Conservation (phyloP, 805 yeast genomes). For the Torulaspora delbrueckii region DNA sequence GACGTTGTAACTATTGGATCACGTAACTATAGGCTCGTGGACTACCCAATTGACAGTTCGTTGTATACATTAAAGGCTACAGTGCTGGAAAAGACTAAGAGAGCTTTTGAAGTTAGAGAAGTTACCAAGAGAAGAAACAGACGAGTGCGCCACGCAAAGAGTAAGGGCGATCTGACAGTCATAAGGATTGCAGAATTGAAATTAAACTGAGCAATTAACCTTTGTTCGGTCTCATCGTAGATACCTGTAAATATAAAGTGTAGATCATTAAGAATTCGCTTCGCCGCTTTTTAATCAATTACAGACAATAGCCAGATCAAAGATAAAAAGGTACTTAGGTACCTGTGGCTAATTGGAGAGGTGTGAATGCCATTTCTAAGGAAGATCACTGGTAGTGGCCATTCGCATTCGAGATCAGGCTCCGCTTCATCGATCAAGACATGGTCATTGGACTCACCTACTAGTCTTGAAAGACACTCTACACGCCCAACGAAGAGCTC, state of each 20-base stretch:
- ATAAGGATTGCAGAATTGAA: conserved; percentile 69
- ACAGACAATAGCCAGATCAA: neutral
- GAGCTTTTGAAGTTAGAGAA: conserved; percentile 67
- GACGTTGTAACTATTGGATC: conserved; percentile 82
- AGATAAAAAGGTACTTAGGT: neutral
- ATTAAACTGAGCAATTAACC: conserved; percentile 37
- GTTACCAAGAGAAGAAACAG: conserved; percentile 77
- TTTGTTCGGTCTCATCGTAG: neutral
- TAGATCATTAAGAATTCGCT: neutral
- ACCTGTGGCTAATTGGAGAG: neutral
- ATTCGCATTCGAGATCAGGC: conserved; percentile 27
- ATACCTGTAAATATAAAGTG: conserved; percentile 9
- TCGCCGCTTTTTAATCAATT: neutral
- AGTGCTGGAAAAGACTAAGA: conserved; percentile 82
- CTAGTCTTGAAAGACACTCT: conserved; percentile 8
- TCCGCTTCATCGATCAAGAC: conserved; percentile 24
- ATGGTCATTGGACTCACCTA: conserved; percentile 13
- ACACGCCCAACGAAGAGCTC: conserved; percentile 6
- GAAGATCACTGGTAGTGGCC: conserved; percentile 23
- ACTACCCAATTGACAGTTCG: conserved; percentile 48
- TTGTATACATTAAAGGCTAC: conserved; percentile 63
- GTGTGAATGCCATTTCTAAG: conserved; percentile 25
- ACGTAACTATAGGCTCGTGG: conserved; percentile 67
- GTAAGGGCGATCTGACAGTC: conserved; percentile 71
- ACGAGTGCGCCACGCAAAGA: conserved; percentile 59